Evolutionary conservation across 768 basidiomycete genomes (phyloP), one percentile per base, ranked within the genome.

Genomic region (Collybia sordida): DNA sequence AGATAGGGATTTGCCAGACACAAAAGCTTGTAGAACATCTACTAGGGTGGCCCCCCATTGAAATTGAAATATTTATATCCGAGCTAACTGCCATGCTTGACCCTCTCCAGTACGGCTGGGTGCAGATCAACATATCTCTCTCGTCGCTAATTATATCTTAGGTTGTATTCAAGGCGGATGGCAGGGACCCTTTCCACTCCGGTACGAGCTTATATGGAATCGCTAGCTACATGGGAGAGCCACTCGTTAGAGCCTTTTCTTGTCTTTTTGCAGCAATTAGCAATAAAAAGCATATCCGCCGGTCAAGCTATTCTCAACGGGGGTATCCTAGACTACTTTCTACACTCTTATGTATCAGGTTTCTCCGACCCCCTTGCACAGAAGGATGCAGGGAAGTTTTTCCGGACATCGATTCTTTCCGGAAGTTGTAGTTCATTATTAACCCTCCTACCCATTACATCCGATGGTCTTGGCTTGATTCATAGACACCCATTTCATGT

Each of bases 201-300:
- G 5, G 31, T 56, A 8, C 49, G 40, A 47, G 43, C 40, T 12
- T 52, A 52, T 24, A 5, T 14, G 14, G 11, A 21, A 3, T 21
- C 48, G 12, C 47, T 52, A 14, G 39, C 55, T 31, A 11, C 36
- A 17, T 56, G 48, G 47, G 48, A 56, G 34, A 49, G 47, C 19
- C 47, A 52, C 37, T 52, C 55, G 17, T 19, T 52, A 1, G 34
- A 19, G 12, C 45, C 50, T 6, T 22, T 55, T 3, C 34, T 55
- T 11, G 54, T 42, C 37, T 52, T 55, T 14, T 42, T 40, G 28
- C 25, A 17, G 11, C 40, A 23, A 6, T 19, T 49, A 8, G 47
- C 48, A 6, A 25, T 34, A 28, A 12, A 40, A 3, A 9, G 12
- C 19, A 24, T 42, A 11, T 4, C 24, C 21, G 27, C 35, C 18